Conservation (phyloP, 441 rosid species). For the Gossypium gossypioides region DNA sequence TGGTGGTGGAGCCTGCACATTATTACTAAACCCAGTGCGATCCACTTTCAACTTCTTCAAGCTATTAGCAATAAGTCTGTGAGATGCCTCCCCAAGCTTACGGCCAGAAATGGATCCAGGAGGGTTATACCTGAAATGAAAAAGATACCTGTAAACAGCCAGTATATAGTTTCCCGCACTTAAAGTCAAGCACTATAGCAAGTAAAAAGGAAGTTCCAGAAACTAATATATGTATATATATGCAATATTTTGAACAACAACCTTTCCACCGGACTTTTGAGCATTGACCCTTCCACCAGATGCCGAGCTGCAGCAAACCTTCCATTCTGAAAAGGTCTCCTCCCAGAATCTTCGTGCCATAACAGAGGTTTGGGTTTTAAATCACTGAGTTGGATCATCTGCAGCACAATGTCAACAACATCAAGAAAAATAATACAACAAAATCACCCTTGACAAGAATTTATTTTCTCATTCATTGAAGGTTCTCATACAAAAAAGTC, state of each 20-base stretch:
- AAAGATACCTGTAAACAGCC: background rate
- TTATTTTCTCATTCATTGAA: background rate
- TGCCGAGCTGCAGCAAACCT: conserved; percentile 14
- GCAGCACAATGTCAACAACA: background rate
- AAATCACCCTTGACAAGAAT: background rate
- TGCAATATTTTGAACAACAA: background rate
- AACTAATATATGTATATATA: background rate
- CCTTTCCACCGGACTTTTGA: background rate
- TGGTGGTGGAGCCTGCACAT: conserved; percentile 16
- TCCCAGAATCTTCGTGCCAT: conserved; percentile 77
- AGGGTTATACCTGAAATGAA: conserved; percentile 51
- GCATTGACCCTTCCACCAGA: background rate
- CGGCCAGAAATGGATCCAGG: conserved; percentile 45
- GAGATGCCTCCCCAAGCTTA: conserved; percentile 68
- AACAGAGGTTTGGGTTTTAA: conserved; percentile 47
- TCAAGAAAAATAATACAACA: conserved; percentile 3
- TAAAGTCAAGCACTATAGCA: background rate
- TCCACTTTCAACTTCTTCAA: conserved; percentile 34
- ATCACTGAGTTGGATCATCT: conserved; percentile 55
- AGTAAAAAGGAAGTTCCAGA: background rate
- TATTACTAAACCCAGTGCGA: conserved; percentile 19
- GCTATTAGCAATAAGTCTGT: conserved; percentile 54
- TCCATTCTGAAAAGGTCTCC: conserved; percentile 44
- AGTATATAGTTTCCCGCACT: background rate
- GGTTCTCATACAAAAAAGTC: background rate